Conservation (phyloP, 2,329 filamentous ascomycete species). For the Claviceps spartinae region DNA sequence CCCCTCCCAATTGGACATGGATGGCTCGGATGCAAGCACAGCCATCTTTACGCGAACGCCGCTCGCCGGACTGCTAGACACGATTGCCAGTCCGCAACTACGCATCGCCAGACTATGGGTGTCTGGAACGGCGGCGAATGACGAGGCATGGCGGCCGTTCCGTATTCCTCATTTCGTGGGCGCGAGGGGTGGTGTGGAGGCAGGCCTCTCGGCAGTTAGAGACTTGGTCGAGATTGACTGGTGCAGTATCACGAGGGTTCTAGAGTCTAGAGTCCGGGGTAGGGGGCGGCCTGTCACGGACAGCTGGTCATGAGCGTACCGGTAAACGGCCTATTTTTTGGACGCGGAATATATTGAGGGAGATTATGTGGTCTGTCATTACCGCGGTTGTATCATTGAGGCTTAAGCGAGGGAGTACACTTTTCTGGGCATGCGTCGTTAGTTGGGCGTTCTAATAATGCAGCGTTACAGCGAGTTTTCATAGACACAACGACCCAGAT, state of each 20-base stretch:
- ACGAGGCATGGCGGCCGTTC: conserved; percentile 2
- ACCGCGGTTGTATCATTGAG: no score
- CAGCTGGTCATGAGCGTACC: neutral
- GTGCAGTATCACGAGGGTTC: neutral
- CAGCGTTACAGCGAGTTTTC: no score
- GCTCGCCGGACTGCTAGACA: conserved; percentile 22
- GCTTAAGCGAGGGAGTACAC: no score
- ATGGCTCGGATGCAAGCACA: neutral
- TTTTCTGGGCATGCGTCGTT: no score
- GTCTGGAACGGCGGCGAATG: conserved; percentile 19
- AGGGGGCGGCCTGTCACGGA: neutral
- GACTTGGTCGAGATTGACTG: conserved; percentile 2
- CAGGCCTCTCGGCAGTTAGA: neutral
- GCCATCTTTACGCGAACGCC: conserved; percentile 15
- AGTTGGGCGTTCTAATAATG: no score
- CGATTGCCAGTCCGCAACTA: conserved; percentile 33
- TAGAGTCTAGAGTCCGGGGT: conserved; percentile 1
- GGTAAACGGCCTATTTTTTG: neutral
- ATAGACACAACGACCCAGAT: no score
- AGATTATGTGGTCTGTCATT: neutral
- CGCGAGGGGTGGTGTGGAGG: neutral
- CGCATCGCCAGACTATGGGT: conserved; percentile 25
- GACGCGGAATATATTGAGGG: neutral
- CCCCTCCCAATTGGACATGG: neutral
- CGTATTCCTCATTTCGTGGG: conserved; percentile 9